Evolutionary conservation across 225 moss, liverwort and hornwort genomes (phyloP).

Genomic region (Ulota crispa): DNA sequence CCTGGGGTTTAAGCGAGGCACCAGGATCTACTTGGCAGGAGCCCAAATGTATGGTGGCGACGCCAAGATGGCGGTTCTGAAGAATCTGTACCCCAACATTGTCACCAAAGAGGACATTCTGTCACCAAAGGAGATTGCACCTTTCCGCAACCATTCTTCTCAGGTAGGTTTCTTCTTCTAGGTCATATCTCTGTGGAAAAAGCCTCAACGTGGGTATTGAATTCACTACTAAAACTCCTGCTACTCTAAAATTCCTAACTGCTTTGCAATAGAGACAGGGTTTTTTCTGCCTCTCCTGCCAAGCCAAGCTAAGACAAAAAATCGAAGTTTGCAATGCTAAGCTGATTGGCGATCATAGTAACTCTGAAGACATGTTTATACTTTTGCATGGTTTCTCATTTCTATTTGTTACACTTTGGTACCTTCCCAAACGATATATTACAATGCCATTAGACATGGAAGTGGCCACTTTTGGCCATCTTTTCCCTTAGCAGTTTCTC

Average conservation of each 20-base stretch:
- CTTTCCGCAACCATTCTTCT: slow-evolving; percentile 75
- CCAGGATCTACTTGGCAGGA: slow-evolving; percentile 84
- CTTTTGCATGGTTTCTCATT: not conserved
- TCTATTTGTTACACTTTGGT: not conserved
- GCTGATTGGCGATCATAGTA: not conserved
- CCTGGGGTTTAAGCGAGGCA: slow-evolving; percentile 88
- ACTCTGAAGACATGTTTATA: not conserved
- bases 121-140: slow-evolving; percentile 67
- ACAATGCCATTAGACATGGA: not conserved
- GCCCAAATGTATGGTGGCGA: slow-evolving; percentile 83
- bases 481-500: not conserved
- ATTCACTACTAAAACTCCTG: not conserved
- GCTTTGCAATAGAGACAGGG: not conserved
- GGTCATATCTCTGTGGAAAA: not conserved
- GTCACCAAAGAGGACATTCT: slow-evolving; percentile 83
- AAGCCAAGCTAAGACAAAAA: not conserved
- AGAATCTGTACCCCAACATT: slow-evolving; percentile 77
- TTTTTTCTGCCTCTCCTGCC: not conserved
- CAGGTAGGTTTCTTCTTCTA: slow-evolving; percentile 40
- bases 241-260: not conserved
- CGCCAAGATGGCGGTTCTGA: slow-evolving; percentile 64
- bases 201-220: not conserved
- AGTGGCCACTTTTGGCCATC: not conserved
- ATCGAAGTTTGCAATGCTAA: not conserved
- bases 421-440: not conserved